A percentile compares a stretch with the other conserved stretches of the same genome.
phyloP scores from a whole-genome alignment of 176 grass and related monocot genomes.

The Cenchrus americanus region DNA sequence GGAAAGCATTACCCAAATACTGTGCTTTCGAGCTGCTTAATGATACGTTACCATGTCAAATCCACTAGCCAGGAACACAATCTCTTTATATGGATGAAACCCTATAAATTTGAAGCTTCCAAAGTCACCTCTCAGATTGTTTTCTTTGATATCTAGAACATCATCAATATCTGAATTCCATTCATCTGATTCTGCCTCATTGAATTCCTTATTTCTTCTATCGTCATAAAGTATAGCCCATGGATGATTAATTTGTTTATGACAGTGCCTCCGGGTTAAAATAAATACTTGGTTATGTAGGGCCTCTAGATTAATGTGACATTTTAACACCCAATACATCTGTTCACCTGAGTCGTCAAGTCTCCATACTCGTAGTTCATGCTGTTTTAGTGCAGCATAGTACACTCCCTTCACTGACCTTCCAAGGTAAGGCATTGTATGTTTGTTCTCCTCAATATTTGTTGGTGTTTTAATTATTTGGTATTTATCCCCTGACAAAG shows the following conservation, averaged over 20 bases:
- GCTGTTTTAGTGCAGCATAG: background rate
- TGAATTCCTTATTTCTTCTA: background rate
- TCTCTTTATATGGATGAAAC: background rate
- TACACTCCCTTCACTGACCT: background rate
- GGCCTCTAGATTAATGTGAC: background rate
- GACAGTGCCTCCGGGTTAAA: background rate
- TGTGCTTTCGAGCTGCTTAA: background rate
- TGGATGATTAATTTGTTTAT: background rate
- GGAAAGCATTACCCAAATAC: background rate
- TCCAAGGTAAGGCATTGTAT: background rate
- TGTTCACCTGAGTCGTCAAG: background rate
- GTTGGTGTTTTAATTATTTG: no score
- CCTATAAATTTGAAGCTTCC: background rate
- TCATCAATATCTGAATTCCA: slow-evolving; percentile 6
- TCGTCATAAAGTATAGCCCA: background rate
- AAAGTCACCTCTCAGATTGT: background rate
- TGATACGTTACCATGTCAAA: background rate
- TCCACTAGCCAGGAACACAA: background rate
- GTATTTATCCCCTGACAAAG: no score
- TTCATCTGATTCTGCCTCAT: background rate
- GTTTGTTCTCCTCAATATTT: background rate
- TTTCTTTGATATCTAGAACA: background rate
- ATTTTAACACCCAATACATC: background rate
- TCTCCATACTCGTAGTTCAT: background rate
- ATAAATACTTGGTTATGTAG: background rate